These are phyloP conservation scores for Ceratocystis diversiconidia DNA, from an alignment of 2,329 filamentous ascomycete species.

Conservation along the genomic window DNA sequence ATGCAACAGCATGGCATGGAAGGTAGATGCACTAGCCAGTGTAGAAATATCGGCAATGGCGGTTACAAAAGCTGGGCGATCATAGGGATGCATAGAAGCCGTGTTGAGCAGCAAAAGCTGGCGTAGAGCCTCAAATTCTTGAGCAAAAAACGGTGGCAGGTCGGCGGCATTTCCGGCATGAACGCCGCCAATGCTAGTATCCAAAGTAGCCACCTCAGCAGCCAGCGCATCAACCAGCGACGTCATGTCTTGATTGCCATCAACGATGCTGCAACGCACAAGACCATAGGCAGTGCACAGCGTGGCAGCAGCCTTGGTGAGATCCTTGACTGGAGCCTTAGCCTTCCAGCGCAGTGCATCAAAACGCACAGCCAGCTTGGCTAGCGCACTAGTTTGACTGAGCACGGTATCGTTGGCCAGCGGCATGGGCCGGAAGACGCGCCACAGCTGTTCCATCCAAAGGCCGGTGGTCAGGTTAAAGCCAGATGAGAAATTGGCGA, in stretches of 20 bases:
- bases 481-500: constrained; percentile 48
- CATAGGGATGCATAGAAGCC: neutral
- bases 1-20: constrained; percentile 30
- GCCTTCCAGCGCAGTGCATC: constrained; percentile 47
- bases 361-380: constrained; percentile 43
- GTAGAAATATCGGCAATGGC: constrained; percentile 30
- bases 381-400: constrained; percentile 36
- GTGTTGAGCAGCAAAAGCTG: constrained; percentile 35
- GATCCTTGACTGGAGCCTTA: constrained; percentile 35
- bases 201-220: constrained; percentile 38
- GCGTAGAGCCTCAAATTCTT: constrained; percentile 43
- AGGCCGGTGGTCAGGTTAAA: constrained; percentile 63
- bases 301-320: constrained; percentile 39
- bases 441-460: constrained; percentile 71
- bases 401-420: constrained; percentile 34
- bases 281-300: constrained; percentile 42
- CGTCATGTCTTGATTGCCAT: constrained; percentile 28
- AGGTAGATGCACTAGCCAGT: constrained; percentile 33
- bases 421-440: constrained; percentile 49
- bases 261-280: constrained; percentile 31
- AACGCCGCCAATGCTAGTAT: constrained; percentile 31
- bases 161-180: constrained; percentile 23
- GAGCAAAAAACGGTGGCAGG: constrained; percentile 36
- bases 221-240: constrained; percentile 37
- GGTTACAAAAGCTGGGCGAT: constrained; percentile 6